These are phyloP conservation scores for Arctium lappa DNA, from an alignment of 129 eudicot species.

Conservation along the genomic window DNA sequence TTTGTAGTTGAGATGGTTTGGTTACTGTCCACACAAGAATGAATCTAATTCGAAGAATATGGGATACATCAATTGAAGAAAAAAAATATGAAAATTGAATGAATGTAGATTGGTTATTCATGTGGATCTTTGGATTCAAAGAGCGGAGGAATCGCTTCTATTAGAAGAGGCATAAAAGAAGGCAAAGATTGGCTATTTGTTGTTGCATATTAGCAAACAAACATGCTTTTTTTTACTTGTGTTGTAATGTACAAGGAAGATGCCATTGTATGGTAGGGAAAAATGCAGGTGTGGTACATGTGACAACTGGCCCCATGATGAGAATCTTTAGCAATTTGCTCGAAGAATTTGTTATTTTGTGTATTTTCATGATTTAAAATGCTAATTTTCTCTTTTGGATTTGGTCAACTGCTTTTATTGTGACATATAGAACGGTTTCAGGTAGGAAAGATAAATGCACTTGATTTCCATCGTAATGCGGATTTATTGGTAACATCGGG, in stretches of 20 bases:
- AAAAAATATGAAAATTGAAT: background rate
- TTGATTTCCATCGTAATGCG: constrained; percentile 86
- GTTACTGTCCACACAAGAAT: background rate
- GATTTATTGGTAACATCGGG: constrained; percentile 83
- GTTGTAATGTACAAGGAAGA: background rate
- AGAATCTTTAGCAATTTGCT: background rate
- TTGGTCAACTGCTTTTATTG: constrained; percentile 5
- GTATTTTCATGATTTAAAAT: background rate
- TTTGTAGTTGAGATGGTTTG: constrained; percentile 2
- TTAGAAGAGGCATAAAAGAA: constrained; percentile 3
- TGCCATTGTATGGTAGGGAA: background rate
- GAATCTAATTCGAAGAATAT: background rate
- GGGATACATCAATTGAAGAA: background rate
- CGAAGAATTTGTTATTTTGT: constrained; percentile 2
- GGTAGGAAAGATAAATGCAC: constrained; percentile 80
- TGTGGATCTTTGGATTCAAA: background rate
- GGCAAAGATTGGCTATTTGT: constrained; percentile 8
- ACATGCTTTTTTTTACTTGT: background rate
- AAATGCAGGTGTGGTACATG: constrained; percentile 1
- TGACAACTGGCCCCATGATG: constrained; percentile 3
- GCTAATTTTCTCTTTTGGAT: constrained; percentile 1
- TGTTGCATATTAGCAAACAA: background rate
- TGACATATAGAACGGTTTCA: constrained; percentile 30
- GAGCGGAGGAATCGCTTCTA: background rate
- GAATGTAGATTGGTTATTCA: background rate